phyloP scores from a whole-genome alignment of 805 yeast genomes.

The Barnettozyma sp. region DNA sequence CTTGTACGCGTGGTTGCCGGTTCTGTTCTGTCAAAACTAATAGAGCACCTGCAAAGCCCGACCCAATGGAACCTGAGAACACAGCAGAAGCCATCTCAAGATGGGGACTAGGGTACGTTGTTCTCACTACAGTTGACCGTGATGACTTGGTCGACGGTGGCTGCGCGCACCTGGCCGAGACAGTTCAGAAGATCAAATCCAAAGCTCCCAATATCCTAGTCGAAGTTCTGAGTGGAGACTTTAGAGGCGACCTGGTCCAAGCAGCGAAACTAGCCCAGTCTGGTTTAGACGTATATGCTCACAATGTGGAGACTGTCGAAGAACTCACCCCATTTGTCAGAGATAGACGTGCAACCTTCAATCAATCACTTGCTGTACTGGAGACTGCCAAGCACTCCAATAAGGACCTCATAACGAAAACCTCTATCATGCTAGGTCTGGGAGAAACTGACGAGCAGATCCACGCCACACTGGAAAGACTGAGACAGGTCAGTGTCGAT shows the following conservation, averaged over 20 bases:
- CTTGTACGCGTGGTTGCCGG: slow-evolving; percentile 98
- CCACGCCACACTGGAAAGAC: slow-evolving; percentile 62
- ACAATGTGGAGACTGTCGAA: slow-evolving; percentile 94
- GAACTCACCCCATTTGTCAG: slow-evolving; percentile 90
- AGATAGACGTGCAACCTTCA: slow-evolving; percentile 93
- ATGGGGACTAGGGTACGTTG: slow-evolving; percentile 98
- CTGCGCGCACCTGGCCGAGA: slow-evolving; percentile 80
- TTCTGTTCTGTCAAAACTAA: slow-evolving; percentile 95
- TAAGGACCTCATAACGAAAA: slow-evolving; percentile 77
- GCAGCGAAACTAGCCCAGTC: slow-evolving; percentile 74
- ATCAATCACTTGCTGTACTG: slow-evolving; percentile 77
- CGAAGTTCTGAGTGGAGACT: slow-evolving; percentile 93
- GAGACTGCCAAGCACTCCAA: slow-evolving; percentile 72
- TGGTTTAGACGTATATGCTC: slow-evolving; percentile 95
- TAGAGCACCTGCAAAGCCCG: slow-evolving; percentile 80
- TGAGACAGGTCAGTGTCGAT: slow-evolving; percentile 74
- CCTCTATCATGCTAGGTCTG: slow-evolving; percentile 92
- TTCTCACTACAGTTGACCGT: slow-evolving; percentile 93
- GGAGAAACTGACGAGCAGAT: slow-evolving; percentile 95
- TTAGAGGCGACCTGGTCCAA: slow-evolving; percentile 81
- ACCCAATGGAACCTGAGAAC: slow-evolving; percentile 94
- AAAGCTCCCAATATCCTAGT: slow-evolving; percentile 89
- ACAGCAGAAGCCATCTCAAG: slow-evolving; percentile 95
- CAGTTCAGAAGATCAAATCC: slow-evolving; percentile 74
- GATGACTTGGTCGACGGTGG: slow-evolving; percentile 95